Percentiles rank a stretch among this genome's conserved stretches.
Conservation (phyloP, 257 asterid genomes). For the Solanum tacnaense region DNA sequence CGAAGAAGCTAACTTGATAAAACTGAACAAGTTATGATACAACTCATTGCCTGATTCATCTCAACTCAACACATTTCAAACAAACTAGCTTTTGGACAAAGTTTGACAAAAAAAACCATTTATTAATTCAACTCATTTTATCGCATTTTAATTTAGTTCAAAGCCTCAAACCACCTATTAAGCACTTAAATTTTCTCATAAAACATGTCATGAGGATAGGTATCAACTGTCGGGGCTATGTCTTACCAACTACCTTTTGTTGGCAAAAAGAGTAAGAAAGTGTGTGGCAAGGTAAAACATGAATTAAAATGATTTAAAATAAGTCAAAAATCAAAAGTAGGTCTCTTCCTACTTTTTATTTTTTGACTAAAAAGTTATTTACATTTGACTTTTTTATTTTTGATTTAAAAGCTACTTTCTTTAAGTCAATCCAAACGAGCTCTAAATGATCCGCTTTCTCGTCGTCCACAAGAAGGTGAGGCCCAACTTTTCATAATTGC, state of each 20-base stretch:
- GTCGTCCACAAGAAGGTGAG: neutral
- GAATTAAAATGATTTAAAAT: too few species aligned
- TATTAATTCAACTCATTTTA: neutral
- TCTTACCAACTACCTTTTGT: neutral
- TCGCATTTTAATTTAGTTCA: neutral
- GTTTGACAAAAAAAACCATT: neutral
- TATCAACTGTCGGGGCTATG: neutral
- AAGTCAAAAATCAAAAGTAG: too few species aligned
- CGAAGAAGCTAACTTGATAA: neutral
- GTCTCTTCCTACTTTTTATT: too few species aligned
- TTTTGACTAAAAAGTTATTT: too few species aligned
- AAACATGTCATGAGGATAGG: neutral
- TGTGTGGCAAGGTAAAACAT: too few species aligned
- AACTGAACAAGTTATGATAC: neutral
- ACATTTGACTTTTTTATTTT: too few species aligned
- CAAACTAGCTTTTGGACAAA: neutral
- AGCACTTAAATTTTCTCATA: neutral
- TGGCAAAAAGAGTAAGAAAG: neutral
- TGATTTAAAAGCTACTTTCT: too few species aligned
- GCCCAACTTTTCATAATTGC: neutral
- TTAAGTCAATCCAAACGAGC: too few species aligned
- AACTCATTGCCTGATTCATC: neutral
- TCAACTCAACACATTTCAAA: neutral
- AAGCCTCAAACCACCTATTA: neutral
- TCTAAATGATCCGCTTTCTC: neutral